phyloP scores from a whole-genome alignment of 2,329 filamentous ascomycete species.

The Apiospora marii region DNA sequence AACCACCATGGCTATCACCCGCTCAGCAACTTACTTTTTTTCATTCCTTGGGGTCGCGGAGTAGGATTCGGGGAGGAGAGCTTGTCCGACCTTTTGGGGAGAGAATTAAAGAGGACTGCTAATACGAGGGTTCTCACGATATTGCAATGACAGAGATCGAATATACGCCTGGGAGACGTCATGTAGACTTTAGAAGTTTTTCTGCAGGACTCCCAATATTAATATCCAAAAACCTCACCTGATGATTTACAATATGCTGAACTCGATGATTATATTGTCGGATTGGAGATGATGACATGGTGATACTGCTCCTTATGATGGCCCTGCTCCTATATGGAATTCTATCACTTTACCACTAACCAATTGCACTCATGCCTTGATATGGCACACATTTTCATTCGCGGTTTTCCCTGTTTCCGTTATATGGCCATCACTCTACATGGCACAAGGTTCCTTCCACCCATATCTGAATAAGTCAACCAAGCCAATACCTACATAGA shows the following conservation, averaged over 20 bases:
- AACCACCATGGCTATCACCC: not conserved
- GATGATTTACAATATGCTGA: not conserved
- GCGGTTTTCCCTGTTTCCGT: too few relatives aligned
- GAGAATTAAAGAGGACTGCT: conserved; percentile 6
- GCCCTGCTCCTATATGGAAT: not conserved
- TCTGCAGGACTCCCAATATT: not conserved
- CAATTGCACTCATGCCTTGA: too few relatives aligned
- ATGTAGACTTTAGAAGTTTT: not conserved
- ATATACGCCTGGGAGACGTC: not conserved
- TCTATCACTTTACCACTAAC: not conserved
- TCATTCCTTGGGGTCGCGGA: not conserved
- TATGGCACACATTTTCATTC: too few relatives aligned
- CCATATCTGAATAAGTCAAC: too few relatives aligned
- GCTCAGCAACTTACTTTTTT: not conserved
- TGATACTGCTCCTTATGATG: not conserved
- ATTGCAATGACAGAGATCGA: conserved; percentile 12
- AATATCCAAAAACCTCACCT: conserved; percentile 14
- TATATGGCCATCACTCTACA: too few relatives aligned
- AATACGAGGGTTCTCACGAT: conserved; percentile 16
- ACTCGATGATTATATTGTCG: not conserved
- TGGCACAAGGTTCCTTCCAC: too few relatives aligned
- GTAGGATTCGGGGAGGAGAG: not conserved
- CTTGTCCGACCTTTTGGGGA: not conserved
- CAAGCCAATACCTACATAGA: not conserved
- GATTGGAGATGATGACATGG: not conserved